Conservation (phyloP, 345 rosid species). For the Turritis glabra region DNA sequence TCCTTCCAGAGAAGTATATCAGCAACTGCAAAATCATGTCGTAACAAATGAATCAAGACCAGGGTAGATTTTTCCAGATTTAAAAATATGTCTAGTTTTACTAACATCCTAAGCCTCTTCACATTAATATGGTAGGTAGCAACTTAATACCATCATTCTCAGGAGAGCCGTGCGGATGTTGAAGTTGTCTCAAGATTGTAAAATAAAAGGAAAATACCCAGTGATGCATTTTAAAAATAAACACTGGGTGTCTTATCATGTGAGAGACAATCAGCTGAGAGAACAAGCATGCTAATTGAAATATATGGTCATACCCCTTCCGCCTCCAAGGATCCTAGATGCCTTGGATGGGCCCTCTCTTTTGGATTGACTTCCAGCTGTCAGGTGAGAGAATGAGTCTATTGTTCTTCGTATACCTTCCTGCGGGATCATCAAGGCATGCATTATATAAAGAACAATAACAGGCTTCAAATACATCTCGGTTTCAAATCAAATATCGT, state of each 20-base stretch:
- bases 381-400: slow-evolving; percentile 74
- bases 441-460: not conserved
- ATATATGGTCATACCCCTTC: slow-evolving; percentile 57
- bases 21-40: slow-evolving; percentile 65
- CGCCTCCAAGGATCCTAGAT: slow-evolving; percentile 67
- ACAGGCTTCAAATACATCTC: not conserved
- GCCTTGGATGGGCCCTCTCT: slow-evolving; percentile 88
- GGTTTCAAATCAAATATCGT: slow-evolving; percentile 31
- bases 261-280: not conserved
- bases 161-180: not conserved
- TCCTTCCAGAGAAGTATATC: slow-evolving; percentile 90
- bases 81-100: not conserved
- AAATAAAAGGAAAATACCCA: not conserved
- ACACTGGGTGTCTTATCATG: not conserved
- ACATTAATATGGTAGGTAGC: slow-evolving; percentile 10
- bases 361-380: slow-evolving; percentile 58
- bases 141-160: slow-evolving; percentile 2
- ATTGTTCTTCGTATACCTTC: slow-evolving; percentile 80
- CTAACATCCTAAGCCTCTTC: slow-evolving; percentile 16
- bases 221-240: slow-evolving; percentile 11
- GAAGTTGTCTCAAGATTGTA: not conserved
- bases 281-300: not conserved
- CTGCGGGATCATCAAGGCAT: slow-evolving; percentile 47
- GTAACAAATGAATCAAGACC: slow-evolving; percentile 19
- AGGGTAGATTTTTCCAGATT: not conserved